A percentile compares a stretch with the other conserved stretches of the same genome.
phyloP scores from a whole-genome alignment of 2,329 filamentous ascomycete species.

The Colletotrichum nymphaeae region DNA sequence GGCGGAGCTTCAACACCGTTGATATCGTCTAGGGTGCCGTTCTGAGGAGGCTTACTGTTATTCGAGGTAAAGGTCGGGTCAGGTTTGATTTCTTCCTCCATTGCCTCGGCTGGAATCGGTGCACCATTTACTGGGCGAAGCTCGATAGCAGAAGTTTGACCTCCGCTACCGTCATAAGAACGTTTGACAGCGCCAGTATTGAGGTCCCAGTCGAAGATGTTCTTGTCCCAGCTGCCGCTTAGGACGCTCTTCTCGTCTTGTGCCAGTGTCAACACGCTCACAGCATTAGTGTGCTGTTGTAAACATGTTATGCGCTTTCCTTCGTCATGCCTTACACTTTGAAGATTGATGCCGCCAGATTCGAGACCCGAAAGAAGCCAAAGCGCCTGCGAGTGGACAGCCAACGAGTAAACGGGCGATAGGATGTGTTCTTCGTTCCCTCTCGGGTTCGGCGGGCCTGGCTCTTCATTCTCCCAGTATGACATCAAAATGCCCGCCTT shows the following conservation, averaged over 20 bases:
- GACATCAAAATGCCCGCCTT: constrained; percentile 95
- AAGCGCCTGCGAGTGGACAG: constrained; percentile 87
- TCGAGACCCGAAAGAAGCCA: constrained; percentile 94
- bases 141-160: constrained; percentile 91
- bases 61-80: constrained; percentile 80
- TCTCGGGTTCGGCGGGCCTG: constrained; percentile 51
- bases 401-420: constrained; percentile 95
- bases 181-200: constrained; percentile 84
- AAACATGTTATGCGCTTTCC: constrained; percentile 88
- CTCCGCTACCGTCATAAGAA: constrained; percentile 79
- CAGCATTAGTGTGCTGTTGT: constrained; percentile 87
- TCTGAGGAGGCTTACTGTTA: constrained; percentile 70
- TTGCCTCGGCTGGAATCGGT: constrained; percentile 79
- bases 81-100: constrained; percentile 66
- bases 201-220: constrained; percentile 92
- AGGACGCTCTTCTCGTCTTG: constrained; percentile 88
- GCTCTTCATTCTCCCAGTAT: constrained; percentile 99
- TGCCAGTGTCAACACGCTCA: constrained; percentile 85
- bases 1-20: constrained; percentile 7
- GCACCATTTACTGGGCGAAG: constrained; percentile 81
- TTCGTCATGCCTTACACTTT: constrained; percentile 93
- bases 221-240: constrained; percentile 97
- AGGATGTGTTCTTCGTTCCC: constrained; percentile 71
- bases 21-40: constrained; percentile 55
- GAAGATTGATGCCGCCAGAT: constrained; percentile 91